These are phyloP conservation scores for Flaveria bidentis DNA, from an alignment of 129 eudicot species.

Conservation along the genomic window DNA sequence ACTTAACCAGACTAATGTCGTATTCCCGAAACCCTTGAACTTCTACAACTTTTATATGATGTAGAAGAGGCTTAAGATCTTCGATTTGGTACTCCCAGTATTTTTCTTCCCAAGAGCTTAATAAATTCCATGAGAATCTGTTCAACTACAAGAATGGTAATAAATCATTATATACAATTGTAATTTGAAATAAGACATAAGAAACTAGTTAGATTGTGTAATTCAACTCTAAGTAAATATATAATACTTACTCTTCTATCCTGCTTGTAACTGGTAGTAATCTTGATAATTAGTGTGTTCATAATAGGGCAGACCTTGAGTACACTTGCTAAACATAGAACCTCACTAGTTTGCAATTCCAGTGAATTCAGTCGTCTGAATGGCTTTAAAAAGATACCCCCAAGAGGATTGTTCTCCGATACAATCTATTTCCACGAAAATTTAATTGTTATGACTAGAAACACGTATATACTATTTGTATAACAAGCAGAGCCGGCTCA, in stretches of 20 bases:
- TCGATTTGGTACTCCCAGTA: slow-evolving; percentile 55
- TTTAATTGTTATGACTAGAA: not conserved
- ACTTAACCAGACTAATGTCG: slow-evolving; percentile 57
- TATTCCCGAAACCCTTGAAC: slow-evolving; percentile 53
- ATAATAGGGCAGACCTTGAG: slow-evolving; percentile 52
- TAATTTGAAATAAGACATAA: not conserved
- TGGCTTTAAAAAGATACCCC: slow-evolving; percentile 36
- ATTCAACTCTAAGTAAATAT: not conserved
- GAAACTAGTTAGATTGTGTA: not conserved
- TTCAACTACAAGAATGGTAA: slow-evolving; percentile 45
- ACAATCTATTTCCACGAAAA: slow-evolving; percentile 43
- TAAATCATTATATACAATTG: slow-evolving; percentile 1
- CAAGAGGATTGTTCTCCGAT: slow-evolving; percentile 42
- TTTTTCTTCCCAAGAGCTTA: slow-evolving; percentile 46
- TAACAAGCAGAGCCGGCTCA: no score
- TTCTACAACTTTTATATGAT: slow-evolving; percentile 51
- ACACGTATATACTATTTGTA: not conserved
- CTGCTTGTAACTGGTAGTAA: slow-evolving; percentile 18
- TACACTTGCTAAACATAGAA: slow-evolving; percentile 49
- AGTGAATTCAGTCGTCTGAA: slow-evolving; percentile 46
- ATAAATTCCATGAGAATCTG: slow-evolving; percentile 41
- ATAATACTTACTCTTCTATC: slow-evolving; percentile 48
- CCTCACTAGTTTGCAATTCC: slow-evolving; percentile 46
- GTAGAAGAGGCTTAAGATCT: slow-evolving; percentile 53
- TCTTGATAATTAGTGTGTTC: slow-evolving; percentile 51